phyloP scores from a whole-genome alignment of 2,329 filamentous ascomycete genomes.

The Myriosclerotinia duriaeana region DNA sequence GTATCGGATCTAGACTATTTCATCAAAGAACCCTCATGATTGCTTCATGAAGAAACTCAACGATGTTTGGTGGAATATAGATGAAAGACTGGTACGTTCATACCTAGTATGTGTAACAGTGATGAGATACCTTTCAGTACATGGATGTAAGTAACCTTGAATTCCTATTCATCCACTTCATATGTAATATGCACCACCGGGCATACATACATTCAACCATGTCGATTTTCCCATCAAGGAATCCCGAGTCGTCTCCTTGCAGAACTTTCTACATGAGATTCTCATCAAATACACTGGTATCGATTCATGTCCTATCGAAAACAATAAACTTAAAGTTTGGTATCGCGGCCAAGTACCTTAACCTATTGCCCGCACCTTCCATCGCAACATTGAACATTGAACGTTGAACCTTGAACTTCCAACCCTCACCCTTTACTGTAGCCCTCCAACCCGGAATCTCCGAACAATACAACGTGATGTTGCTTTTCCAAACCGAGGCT shows the following conservation, averaged over 20 bases:
- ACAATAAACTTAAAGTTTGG: background rate
- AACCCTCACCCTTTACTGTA: too few relatives aligned
- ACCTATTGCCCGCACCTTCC: too few relatives aligned
- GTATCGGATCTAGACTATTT: background rate
- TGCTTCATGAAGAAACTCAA: too few relatives aligned
- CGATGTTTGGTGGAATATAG: background rate
- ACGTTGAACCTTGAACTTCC: too few relatives aligned
- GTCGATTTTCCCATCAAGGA: too few relatives aligned
- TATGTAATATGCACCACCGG: background rate
- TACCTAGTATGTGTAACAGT: background rate
- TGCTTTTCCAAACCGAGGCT: too few relatives aligned
- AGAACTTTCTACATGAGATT: background rate
- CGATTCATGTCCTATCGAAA: too few relatives aligned
- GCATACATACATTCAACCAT: background rate
- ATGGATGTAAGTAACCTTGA: background rate
- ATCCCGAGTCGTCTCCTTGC: background rate
- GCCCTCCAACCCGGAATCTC: background rate
- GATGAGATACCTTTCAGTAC: constrained; percentile 6
- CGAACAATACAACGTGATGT: too few relatives aligned
- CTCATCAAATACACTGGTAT: background rate
- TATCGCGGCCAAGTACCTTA: background rate
- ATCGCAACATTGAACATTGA: too few relatives aligned
- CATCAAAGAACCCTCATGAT: too few relatives aligned
- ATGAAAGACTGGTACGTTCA: background rate
- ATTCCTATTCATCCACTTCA: too few relatives aligned